phyloP scores from a whole-genome alignment of 2,329 filamentous ascomycete species.

The Huntiella abstrusa region DNA sequence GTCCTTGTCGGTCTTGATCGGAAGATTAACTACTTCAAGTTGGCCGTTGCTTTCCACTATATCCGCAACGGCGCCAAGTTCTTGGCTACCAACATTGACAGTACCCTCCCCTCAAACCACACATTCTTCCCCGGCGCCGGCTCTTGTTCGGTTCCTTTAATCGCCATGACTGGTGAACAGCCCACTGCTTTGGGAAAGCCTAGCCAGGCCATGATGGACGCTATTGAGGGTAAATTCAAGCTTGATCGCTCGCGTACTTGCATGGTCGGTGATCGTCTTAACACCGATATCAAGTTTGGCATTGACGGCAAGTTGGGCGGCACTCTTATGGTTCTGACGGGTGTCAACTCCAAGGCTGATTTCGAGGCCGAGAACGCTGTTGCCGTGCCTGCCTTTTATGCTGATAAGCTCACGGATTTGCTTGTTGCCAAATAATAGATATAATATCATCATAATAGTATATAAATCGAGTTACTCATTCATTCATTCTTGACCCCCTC shows the following conservation, averaged over 20 bases:
- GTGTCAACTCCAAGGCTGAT: conserved; percentile 70
- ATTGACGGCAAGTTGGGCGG: conserved; percentile 80
- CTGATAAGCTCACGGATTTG: conserved; percentile 70
- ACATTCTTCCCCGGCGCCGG: conserved; percentile 85
- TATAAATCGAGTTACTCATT: conserved; percentile 5
- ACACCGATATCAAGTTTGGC: conserved; percentile 94
- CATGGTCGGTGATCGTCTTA: conserved; percentile 86
- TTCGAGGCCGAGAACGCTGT: conserved; percentile 50
- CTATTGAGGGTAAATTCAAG: conserved; percentile 86
- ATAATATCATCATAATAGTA: conserved; percentile 6
- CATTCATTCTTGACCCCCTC: not conserved
- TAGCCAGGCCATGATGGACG: conserved; percentile 98
- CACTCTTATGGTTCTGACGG: conserved; percentile 77
- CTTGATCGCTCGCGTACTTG: conserved; percentile 71
- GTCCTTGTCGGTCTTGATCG: conserved; percentile 86
- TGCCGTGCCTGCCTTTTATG: conserved; percentile 63
- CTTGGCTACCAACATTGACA: conserved; percentile 84
- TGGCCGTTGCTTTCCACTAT: conserved; percentile 71
- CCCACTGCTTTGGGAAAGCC: conserved; percentile 80
- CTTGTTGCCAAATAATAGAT: conserved; percentile 13
- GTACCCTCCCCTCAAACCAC: conserved; percentile 64
- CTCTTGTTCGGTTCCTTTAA: conserved; percentile 57
- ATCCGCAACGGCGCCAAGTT: conserved; percentile 66
- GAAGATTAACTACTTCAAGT: conserved; percentile 88
- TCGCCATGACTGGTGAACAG: conserved; percentile 48